Evolutionary conservation across 371 early-diverging fungal genomes (phyloP), one percentile per base, ranked within the genome.

Genomic region (Circinella umbellata): DNA sequence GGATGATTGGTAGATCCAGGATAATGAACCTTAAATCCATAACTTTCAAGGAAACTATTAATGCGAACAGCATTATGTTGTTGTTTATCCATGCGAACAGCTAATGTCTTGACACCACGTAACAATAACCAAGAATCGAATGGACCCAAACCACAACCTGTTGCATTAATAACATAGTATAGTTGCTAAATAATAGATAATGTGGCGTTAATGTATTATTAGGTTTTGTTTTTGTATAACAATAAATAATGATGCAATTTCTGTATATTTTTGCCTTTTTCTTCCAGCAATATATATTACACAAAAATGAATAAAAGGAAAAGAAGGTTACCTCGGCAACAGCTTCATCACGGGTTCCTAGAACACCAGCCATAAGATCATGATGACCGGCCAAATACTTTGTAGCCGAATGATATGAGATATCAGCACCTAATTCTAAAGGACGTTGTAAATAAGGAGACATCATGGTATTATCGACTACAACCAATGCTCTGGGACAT

Each of bases 381-480:
- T 94, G 94, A 76, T 96, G 97, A n/a, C 97, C 97, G 36, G 91
- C 90, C 37, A 96, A 81, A 77, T 93, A 95, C 79, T 96, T 96
- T 36, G 96, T 96, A 13, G 91, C 95, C 9, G 93, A 93, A 70
- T 96, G 94, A 63, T 93, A 93, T 1, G 87, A 91, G 66, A 96
- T 92, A 78, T 95, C 95, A 6, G 95, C 96, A 34, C 96, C 97
- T 20, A 94, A 80, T 59, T 92, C 91, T n/a, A 96, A 80, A 1
- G 95, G 91, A 34, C 89, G 84, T 77, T 94, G 94, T n/a, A 95
- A 83, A 65, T 93, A 91, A 38, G 97, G 97, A 20, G 90, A 90
- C 95, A 95, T 94, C 94, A 96, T 95, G 69, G 97, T 96, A 74
- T 96, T 96, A 74, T 96, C 97, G 4, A 96, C 97, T 27, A 95